A percentile compares a stretch with the other conserved stretches of the same genome.
Conservation (phyloP, 176 grass and related monocot species). For the Musa troglodytarum region DNA sequence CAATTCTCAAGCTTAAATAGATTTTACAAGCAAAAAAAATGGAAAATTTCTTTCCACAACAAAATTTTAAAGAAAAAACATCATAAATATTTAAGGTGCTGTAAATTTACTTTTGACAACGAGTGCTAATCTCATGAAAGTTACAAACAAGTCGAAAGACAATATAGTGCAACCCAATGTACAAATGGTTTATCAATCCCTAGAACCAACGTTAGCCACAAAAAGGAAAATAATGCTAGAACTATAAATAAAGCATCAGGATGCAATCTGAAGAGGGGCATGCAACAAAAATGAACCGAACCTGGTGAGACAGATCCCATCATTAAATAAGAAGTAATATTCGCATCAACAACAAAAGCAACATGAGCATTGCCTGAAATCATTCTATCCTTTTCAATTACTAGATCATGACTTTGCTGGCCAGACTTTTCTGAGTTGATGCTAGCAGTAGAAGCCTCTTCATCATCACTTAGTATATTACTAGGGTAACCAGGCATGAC, state of each 20-base stretch:
- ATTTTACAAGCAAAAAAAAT: background rate
- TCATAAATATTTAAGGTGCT: background rate
- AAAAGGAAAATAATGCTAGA: background rate
- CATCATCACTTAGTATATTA: constrained; percentile 91
- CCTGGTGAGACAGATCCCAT: constrained; percentile 98
- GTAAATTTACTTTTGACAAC: background rate
- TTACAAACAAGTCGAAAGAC: too few relatives aligned
- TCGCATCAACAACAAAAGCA: constrained; percentile 95
- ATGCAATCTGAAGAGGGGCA: background rate
- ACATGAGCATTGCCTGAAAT: constrained; percentile 69
- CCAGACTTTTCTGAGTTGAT: constrained; percentile 70
- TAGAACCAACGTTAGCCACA: background rate
- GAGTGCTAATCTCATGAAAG: too few relatives aligned
- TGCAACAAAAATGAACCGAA: constrained; percentile 12
- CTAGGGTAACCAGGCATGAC: constrained; percentile 31
- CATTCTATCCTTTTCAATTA: constrained; percentile 48
- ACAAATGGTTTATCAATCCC: background rate
- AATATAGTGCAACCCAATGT: too few relatives aligned
- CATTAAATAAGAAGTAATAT: constrained; percentile 98
- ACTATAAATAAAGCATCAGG: background rate
- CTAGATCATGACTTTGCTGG: constrained; percentile 37
- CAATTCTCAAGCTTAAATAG: background rate
- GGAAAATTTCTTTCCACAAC: background rate
- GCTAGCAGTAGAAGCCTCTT: constrained; percentile 87
- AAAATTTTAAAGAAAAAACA: too few relatives aligned